These are phyloP conservation scores for Santalum album DNA, from an alignment of 164 flowering plant genomes.

Conservation along the genomic window DNA sequence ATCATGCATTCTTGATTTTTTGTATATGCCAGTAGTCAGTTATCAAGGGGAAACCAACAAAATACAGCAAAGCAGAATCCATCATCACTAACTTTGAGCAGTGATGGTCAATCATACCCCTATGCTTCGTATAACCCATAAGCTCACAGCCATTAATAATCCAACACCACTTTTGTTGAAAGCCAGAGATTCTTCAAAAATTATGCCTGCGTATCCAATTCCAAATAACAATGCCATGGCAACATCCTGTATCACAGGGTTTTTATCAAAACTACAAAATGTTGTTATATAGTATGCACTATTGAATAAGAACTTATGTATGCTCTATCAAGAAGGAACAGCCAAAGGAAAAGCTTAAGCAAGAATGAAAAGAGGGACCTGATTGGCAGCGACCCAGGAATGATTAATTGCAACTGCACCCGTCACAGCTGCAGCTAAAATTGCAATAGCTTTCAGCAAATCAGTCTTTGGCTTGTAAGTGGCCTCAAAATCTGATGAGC, in stretches of 20 bases:
- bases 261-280: slow-evolving; percentile 11
- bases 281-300: neutral
- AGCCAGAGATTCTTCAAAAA: slow-evolving; percentile 95
- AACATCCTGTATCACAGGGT: slow-evolving; percentile 53
- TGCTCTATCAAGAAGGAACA: too few species aligned
- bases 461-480: slow-evolving; percentile 86
- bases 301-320: too few species aligned
- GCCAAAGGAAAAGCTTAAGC: neutral
- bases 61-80: too few species aligned
- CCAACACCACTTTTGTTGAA: slow-evolving; percentile 99
- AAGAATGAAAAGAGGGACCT: slow-evolving; percentile 37
- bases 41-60: neutral
- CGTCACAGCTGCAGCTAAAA: slow-evolving; percentile 62
- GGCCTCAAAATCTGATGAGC: slow-evolving; percentile 72
- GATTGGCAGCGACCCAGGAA: slow-evolving; percentile 96
- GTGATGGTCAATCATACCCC: slow-evolving; percentile 49
- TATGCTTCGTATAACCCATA: slow-evolving; percentile 89
- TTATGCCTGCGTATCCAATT: slow-evolving; percentile 88
- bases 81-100: slow-evolving; percentile 1
- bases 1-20: too few species aligned
- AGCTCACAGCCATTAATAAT: slow-evolving; percentile 87
- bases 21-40: too few species aligned
- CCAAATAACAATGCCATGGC: slow-evolving; percentile 90
- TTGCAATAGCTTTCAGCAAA: slow-evolving; percentile 73
- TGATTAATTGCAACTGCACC: slow-evolving; percentile 87